Base-by-base conservation (phyloP, 1,284 basidiomycete genomes). In the Papiliotrema terrestris region DNA sequence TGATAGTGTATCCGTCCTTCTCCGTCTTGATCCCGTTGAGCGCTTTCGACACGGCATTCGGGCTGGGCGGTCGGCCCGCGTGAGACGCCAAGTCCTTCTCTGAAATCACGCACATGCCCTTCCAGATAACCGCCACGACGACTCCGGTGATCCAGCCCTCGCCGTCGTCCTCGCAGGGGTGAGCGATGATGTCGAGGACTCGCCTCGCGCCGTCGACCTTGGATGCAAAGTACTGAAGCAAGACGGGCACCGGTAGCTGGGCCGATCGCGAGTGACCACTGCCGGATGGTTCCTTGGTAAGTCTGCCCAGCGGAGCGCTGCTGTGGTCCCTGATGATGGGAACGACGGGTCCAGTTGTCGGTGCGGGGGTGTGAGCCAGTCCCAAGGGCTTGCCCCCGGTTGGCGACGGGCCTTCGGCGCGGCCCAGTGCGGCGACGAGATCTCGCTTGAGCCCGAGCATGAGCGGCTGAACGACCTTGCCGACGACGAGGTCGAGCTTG, bases 401-500 rank as follows among this genome's bases (percentile, higher is more conserved):
- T 19, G 72, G 71, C 1, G 69, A 71, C 8, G 61, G 54, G 8
- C 69, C 70, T 41, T 67, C 60, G 35, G 60, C 64, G 45, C 64
- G 53, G 43, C 45, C 49, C 29, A 78, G 61, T 42, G 71, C 67
- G 13, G 61, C 62, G 22, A 74, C 53, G 20, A 78, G 67, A 49
- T 78, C 75, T 35, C 65, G 56, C 65, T 75, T 77, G 51, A 78
- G 63, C 8, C 61, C 65, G 15, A 59, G 57, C 49, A 77, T 59
- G 13, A 78, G 48, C 0, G 77, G 76, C 45, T 74, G 76, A 11
- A 77, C 65, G 29, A 78, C 77, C 57, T 73, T 72, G 53, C 74
- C 74, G 37, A 77, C 73, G 19, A 77, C 68, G 35, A 73, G 62
- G 58, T 78, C 82, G 54, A 88, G 82, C 56, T 78, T 72, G 59